Conservation (phyloP, 2,329 filamentous ascomycete genomes). For the Colletotrichum musicola region DNA sequence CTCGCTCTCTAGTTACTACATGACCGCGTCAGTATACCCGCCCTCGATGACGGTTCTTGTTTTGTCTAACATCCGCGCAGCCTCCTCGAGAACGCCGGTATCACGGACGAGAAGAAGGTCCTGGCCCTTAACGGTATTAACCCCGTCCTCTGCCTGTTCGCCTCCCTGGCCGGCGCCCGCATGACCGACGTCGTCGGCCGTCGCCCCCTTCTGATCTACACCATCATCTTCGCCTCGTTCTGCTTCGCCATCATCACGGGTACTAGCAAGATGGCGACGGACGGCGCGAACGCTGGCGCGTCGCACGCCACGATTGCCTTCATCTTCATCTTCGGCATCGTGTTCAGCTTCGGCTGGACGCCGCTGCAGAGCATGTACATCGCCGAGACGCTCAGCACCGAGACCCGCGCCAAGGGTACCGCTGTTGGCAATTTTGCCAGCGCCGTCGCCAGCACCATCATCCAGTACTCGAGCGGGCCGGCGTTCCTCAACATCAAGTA, state of each 20-base stretch:
- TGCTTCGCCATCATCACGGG: slow-evolving; percentile 64
- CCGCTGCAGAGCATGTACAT: slow-evolving; percentile 64
- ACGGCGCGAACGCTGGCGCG: slow-evolving; percentile 51
- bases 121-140: slow-evolving; percentile 66
- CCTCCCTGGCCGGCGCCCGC: slow-evolving; percentile 65
- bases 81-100: slow-evolving; percentile 63
- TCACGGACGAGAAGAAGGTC: slow-evolving; percentile 59
- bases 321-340: slow-evolving; percentile 65
- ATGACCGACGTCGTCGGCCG: slow-evolving; percentile 70
- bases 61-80: slow-evolving; percentile 52
- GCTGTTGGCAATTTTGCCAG: slow-evolving; percentile 57
- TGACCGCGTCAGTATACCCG: slow-evolving; percentile 11
- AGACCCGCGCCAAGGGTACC: slow-evolving; percentile 60
- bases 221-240: slow-evolving; percentile 58
- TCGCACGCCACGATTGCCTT: slow-evolving; percentile 62
- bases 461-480: slow-evolving; percentile 59
- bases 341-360: slow-evolving; percentile 65
- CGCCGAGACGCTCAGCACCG: slow-evolving; percentile 59
- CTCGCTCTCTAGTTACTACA: slow-evolving; percentile 61
- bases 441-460: slow-evolving; percentile 52
- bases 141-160: slow-evolving; percentile 64
- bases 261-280: slow-evolving; percentile 58
- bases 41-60: slow-evolving; percentile 48
- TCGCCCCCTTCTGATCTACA: slow-evolving; percentile 64
- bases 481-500: slow-evolving; percentile 58